Percentiles rank a stretch among this genome's conserved stretches.
Conservation (phyloP, 352 stramenopile species). For the Phytophthora pseudosyringae region DNA sequence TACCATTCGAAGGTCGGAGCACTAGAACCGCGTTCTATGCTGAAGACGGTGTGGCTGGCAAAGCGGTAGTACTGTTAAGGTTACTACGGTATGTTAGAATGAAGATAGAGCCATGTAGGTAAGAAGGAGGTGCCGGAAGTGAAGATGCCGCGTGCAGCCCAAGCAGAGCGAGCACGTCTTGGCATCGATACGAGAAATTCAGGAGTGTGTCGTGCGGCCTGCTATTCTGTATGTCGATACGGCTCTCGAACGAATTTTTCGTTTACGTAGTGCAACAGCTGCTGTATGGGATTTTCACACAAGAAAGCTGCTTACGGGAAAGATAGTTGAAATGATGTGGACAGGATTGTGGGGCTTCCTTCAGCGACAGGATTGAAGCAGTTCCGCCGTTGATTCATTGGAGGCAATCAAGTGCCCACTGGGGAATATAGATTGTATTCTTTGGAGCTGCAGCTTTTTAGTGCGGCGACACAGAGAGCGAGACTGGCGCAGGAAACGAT, state of each 20-base stretch:
- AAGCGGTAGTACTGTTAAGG: background rate
- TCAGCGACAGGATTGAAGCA: background rate
- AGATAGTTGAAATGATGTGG: slow-evolving; percentile 9
- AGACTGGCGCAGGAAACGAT: slow-evolving; percentile 27
- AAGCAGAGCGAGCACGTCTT: background rate
- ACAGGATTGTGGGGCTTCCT: background rate
- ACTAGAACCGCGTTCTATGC: background rate
- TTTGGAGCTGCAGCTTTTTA: background rate
- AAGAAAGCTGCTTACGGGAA: slow-evolving; percentile 5
- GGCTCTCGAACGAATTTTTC: slow-evolving; percentile 38
- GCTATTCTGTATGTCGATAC: slow-evolving; percentile 31
- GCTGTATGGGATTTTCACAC: slow-evolving; percentile 20
- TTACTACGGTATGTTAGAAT: background rate
- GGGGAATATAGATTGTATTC: background rate
- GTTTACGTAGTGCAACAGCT: slow-evolving; percentile 14
- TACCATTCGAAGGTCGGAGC: background rate
- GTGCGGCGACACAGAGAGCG: slow-evolving; percentile 8
- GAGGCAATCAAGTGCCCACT: slow-evolving; percentile 1
- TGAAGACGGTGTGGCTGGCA: background rate
- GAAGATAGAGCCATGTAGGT: background rate
- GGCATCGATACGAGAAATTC: slow-evolving; percentile 20
- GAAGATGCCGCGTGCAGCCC: background rate
- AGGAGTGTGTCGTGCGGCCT: slow-evolving; percentile 37
- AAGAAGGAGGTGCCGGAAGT: background rate
- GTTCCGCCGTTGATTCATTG: background rate